Base-by-base conservation (phyloP, 2,329 filamentous ascomycete species). In the Xylaria sp. region DNA sequence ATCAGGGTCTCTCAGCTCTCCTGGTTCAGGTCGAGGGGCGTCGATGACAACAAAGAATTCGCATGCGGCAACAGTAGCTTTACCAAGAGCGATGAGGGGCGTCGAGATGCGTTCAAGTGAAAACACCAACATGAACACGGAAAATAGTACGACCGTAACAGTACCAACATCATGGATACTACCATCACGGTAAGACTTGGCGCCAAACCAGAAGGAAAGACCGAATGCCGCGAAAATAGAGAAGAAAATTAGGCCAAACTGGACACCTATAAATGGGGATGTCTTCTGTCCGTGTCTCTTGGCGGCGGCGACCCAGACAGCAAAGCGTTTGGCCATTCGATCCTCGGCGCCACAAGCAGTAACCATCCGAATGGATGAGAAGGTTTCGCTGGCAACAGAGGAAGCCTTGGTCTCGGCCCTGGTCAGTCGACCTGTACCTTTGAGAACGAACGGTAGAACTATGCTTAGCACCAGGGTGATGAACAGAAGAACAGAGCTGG, bases 151-250 rank as follows among this genome's bases (percentile, higher is more conserved):
- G 25, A 89, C 83, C 32, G 89, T 80, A 60, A 91, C 84, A 8
- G 84, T 86, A 52, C 87, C 84, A 12, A 89, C 81, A 66, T 81
- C 82, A 18, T 81, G 72, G 50, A 90, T 77, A 20, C 82, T 80
- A 0, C 83, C 83, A 13, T 87, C 81, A 1, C 82, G 70, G 57
- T 79, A 84, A 0, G 85, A 83, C 73, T 84, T 86, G 55, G 85
- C 84, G 3, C 89, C 89, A 72, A 86, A 91, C 88, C 88, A 91
- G 70, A 91, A 91, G 8, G 85, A 82, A 25, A 91, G 81, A 1
- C 84, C 86, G 70, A 90, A 90, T 0, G 85, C 82, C 2, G 80
- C 77, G 65, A 85, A 88, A 0, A 87, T 76, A 2, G 82, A 83
- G 61, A 89, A 89, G 78, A 88, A 89, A 18, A 89, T 76, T 1